A percentile compares a stretch with the other conserved stretches of the same genome.
These are phyloP conservation scores for Leavenworthia alabamica DNA, from an alignment of 345 rosid genomes.

Conservation along the genomic window DNA sequence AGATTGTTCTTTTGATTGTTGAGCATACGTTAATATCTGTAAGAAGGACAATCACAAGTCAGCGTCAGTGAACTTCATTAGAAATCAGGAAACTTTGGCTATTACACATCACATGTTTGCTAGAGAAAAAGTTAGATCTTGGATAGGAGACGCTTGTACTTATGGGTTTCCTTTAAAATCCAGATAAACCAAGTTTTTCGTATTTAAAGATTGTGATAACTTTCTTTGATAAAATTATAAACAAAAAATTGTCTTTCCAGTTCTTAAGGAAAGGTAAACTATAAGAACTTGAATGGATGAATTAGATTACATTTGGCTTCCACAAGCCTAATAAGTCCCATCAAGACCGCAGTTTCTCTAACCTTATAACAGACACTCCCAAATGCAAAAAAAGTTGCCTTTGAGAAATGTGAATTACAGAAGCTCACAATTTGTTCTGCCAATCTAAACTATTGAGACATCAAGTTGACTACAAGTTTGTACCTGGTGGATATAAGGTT, in stretches of 20 bases:
- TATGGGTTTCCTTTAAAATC: background rate
- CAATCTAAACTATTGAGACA: background rate
- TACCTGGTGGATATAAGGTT: constrained; percentile 89
- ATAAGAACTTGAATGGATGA: background rate
- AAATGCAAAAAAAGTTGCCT: background rate
- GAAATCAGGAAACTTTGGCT: constrained; percentile 1
- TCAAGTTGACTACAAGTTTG: background rate
- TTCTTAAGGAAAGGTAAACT: background rate
- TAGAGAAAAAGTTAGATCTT: background rate
- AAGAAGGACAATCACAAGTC: constrained; percentile 6
- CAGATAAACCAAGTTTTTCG: background rate
- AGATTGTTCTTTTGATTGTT: constrained; percentile 84
- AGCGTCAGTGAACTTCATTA: background rate
- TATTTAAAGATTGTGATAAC: background rate
- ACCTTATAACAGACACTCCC: background rate
- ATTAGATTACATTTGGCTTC: background rate
- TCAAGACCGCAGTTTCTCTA: background rate
- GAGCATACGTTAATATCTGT: constrained; percentile 81
- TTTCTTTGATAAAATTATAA: background rate
- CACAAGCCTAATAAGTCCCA: background rate
- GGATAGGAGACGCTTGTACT: background rate
- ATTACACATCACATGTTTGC: background rate
- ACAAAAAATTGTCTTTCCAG: background rate
- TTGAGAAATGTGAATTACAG: background rate
- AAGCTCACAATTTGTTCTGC: background rate